Evolutionary conservation across 2,329 filamentous ascomycete species (phyloP).

Genomic region (Ophiostoma angusticollis): DNA sequence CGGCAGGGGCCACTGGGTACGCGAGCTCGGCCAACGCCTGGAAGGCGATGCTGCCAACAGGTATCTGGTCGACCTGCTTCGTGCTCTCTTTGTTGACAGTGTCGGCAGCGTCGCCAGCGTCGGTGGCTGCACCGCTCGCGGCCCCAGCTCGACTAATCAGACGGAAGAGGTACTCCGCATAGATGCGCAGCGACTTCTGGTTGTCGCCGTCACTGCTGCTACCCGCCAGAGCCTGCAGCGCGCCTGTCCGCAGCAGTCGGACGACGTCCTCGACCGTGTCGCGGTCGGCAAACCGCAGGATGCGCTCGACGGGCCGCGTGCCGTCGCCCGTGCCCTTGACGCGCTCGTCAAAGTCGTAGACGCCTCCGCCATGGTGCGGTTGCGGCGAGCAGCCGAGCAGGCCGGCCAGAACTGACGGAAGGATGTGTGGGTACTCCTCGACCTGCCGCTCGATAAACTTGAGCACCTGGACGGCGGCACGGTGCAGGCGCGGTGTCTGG

Average conservation of each 20-base stretch:
- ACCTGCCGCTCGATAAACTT: constrained; percentile 55
- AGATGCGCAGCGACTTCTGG: constrained; percentile 34
- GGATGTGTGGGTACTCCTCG: constrained; percentile 44
- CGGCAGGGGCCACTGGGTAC: constrained; percentile 32
- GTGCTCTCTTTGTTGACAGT: too few species aligned
- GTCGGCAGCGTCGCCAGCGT: constrained; percentile 20
- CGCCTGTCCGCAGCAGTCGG: constrained; percentile 29
- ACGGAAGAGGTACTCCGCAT: constrained; percentile 42
- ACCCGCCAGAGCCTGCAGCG: constrained; percentile 20
- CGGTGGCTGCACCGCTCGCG: constrained; percentile 18
- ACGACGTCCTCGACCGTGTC: constrained; percentile 43
- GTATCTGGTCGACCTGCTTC: too few species aligned
- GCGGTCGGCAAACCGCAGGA: constrained; percentile 48
- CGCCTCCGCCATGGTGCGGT: constrained; percentile 53
- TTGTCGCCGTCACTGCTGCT: too few species aligned
- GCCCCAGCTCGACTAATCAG: constrained; percentile 29
- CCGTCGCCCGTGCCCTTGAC: constrained; percentile 41
- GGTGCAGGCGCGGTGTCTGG: constrained; percentile 66
- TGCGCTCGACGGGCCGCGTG: constrained; percentile 68
- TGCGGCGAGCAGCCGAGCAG: constrained; percentile 41
- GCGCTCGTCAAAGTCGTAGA: constrained; percentile 70
- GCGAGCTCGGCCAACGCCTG: constrained; percentile 41
- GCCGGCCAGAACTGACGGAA: constrained; percentile 48
- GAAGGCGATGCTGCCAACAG: constrained; percentile 31
- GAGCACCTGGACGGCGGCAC: constrained; percentile 63